phyloP scores from a whole-genome alignment of 1,284 basidiomycete species.

The Inonotus hispidus region DNA sequence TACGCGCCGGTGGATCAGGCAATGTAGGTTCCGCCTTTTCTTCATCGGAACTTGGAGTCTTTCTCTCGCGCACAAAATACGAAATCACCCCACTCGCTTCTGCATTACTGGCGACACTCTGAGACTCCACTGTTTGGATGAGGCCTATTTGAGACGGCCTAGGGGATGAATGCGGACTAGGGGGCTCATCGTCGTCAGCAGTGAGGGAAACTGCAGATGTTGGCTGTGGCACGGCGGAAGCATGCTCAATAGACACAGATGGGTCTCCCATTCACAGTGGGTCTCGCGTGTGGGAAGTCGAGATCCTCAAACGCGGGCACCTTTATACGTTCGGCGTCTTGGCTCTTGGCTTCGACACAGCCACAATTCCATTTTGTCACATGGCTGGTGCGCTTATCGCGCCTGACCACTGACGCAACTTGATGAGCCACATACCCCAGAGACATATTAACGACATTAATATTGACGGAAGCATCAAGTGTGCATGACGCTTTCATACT shows the following conservation, averaged over 20 bases:
- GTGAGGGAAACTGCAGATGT: background rate
- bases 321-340: background rate
- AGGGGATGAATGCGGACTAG: slow-evolving; percentile 8
- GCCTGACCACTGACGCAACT: background rate
- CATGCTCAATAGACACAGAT: slow-evolving; percentile 2
- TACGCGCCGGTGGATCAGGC: background rate
- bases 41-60: background rate
- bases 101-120: background rate
- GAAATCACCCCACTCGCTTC: background rate
- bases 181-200: slow-evolving; percentile 12
- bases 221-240: slow-evolving; percentile 3
- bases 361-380: background rate
- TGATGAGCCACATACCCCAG: background rate
- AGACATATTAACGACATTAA: background rate
- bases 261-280: slow-evolving; percentile 2
- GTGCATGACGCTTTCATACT: background rate
- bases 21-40: background rate
- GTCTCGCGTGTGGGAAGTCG: background rate
- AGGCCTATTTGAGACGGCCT: background rate
- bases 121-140: background rate
- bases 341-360: background rate
- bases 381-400: background rate
- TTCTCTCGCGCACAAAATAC: background rate
- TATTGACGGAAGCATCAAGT: background rate
- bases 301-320: background rate